Evolutionary conservation across 1,139 yeast species (phyloP).

Genomic region (Insectozyma bohioensis): DNA sequence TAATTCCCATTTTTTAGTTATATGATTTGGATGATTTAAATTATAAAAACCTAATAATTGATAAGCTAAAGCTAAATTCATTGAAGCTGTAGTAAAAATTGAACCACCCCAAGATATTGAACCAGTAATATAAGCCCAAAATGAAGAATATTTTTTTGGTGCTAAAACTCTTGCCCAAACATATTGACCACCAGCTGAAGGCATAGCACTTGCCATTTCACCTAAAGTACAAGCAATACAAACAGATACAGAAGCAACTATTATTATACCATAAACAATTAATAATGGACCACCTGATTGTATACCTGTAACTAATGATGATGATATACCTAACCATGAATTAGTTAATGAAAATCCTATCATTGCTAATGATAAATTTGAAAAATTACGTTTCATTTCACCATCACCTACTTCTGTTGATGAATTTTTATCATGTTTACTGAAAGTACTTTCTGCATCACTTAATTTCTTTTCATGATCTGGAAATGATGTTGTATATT

Average conservation of each 20-base stretch:
- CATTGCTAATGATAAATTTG: slow-evolving; percentile 57
- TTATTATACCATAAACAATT: slow-evolving; percentile 66
- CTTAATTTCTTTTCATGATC: slow-evolving; percentile 10
- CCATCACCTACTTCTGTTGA: no score
- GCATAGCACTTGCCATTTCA: slow-evolving; percentile 54
- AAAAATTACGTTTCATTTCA: slow-evolving; percentile 49
- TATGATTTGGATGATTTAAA: slow-evolving; percentile 43
- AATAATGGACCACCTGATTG: slow-evolving; percentile 68
- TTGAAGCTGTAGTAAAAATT: slow-evolving; percentile 56
- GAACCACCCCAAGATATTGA: slow-evolving; percentile 60
- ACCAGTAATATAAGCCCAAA: slow-evolving; percentile 54
- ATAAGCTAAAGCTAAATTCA: slow-evolving; percentile 50
- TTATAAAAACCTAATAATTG: slow-evolving; percentile 52
- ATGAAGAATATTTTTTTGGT: slow-evolving; percentile 47
- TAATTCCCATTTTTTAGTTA: slow-evolving; percentile 49
- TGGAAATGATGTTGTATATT: no score
- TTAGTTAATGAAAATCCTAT: slow-evolving; percentile 71
- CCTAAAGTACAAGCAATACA: slow-evolving; percentile 43
- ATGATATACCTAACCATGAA: slow-evolving; percentile 59
- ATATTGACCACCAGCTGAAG: slow-evolving; percentile 61
- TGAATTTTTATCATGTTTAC: background rate
- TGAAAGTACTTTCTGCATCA: slow-evolving; percentile 7
- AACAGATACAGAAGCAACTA: slow-evolving; percentile 50
- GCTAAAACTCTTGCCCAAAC: slow-evolving; percentile 60
- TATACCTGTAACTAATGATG: slow-evolving; percentile 62